Conservation (phyloP, 2,329 filamentous ascomycete species). For the Aphanocladium album region DNA sequence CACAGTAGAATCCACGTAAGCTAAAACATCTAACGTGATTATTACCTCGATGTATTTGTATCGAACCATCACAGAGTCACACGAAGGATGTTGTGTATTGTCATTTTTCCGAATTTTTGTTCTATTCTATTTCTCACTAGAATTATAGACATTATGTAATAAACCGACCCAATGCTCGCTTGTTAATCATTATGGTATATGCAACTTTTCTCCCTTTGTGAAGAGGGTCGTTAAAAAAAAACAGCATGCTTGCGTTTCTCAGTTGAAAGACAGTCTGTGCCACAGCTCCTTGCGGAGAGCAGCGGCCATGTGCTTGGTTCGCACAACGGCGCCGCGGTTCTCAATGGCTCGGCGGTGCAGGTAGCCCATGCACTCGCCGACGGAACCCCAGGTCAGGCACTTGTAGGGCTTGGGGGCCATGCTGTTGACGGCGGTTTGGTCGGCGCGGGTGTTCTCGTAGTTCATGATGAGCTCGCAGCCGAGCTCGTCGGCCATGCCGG, state of each 20-base stretch:
- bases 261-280: slow-evolving; percentile 18
- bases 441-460: slow-evolving; percentile 11
- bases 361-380: slow-evolving; percentile 20
- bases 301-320: slow-evolving; percentile 20
- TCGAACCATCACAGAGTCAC: background rate
- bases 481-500: slow-evolving; percentile 87
- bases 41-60: too few relatives aligned
- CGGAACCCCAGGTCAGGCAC: slow-evolving; percentile 19
- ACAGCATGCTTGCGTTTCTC: background rate
- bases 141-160: background rate
- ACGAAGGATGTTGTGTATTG: background rate
- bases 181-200: slow-evolving; percentile 5
- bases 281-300: slow-evolving; percentile 26
- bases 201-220: background rate
- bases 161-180: slow-evolving; percentile 9
- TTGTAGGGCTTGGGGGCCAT: slow-evolving; percentile 35
- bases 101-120: background rate
- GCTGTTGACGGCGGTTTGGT: slow-evolving; percentile 9
- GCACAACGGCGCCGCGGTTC: slow-evolving; percentile 20
- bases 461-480: slow-evolving; percentile 48
- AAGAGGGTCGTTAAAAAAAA: slow-evolving; percentile 4
- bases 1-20: too few relatives aligned
- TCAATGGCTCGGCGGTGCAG: slow-evolving; percentile 20
- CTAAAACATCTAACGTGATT: too few relatives aligned
- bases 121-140: background rate